These are phyloP conservation scores for Dendrobium huoshanense DNA, from an alignment of 106 monocot species.

Conservation along the genomic window DNA sequence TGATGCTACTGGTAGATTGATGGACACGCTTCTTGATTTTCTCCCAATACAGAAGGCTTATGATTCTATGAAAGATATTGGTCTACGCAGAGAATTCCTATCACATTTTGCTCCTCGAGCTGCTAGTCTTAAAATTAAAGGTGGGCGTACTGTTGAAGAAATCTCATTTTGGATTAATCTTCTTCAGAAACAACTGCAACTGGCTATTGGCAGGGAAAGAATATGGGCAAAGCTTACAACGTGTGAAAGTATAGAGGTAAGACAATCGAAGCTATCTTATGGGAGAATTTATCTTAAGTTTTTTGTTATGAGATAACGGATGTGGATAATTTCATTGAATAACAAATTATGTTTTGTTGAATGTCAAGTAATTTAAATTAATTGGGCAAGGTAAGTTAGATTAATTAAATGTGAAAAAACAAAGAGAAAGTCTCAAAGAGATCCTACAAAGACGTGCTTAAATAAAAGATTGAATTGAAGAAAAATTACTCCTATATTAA, in stretches of 20 bases:
- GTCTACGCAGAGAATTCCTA: slow-evolving; percentile 80
- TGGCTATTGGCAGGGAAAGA: slow-evolving; percentile 85
- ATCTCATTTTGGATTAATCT: slow-evolving; percentile 90
- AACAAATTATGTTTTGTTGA: too few species aligned
- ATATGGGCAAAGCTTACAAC: slow-evolving; percentile 99
- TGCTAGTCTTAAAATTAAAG: slow-evolving; percentile 42
- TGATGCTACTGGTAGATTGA: slow-evolving; percentile 78
- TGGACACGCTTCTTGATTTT: slow-evolving; percentile 90
- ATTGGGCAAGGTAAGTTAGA: too few species aligned
- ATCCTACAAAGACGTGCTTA: too few species aligned
- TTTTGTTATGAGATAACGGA: neutral
- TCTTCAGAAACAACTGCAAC: slow-evolving; percentile 63
- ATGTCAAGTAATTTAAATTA: too few species aligned
- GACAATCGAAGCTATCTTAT: slow-evolving; percentile 8
- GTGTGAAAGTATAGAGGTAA: slow-evolving; percentile 97
- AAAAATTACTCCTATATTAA: too few species aligned
- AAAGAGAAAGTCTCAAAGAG: too few species aligned
- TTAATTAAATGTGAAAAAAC: too few species aligned
- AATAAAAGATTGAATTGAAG: too few species aligned
- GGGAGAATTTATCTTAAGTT: neutral
- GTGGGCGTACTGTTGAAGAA: slow-evolving; percentile 59
- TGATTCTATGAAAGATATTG: slow-evolving; percentile 76
- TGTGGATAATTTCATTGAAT: neutral
- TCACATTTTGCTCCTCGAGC: slow-evolving; percentile 87
- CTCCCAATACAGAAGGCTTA: slow-evolving; percentile 70